Percentiles rank a stretch among this genome's conserved stretches.
These are phyloP conservation scores for Curvularia lunata DNA, from an alignment of 2,329 filamentous ascomycete species.

Conservation along the genomic window DNA sequence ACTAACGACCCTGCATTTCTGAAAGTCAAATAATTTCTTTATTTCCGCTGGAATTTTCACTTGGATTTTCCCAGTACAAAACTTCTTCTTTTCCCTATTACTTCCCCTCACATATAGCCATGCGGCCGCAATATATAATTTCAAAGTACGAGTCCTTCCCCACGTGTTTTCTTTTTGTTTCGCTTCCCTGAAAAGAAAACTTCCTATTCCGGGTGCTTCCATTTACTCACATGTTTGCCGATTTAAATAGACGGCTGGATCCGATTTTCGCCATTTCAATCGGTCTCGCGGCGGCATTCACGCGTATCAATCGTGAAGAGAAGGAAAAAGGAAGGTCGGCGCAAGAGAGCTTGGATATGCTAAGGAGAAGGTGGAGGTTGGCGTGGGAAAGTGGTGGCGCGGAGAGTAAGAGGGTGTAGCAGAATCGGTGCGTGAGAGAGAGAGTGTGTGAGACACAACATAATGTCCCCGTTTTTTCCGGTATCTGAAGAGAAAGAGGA, in stretches of 20 bases:
- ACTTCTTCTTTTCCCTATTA: background rate
- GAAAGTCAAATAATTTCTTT: background rate
- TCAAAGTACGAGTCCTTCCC: slow-evolving; percentile 48
- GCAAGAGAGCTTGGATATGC: slow-evolving; percentile 47
- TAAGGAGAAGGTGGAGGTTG: slow-evolving; percentile 49
- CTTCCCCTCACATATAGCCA: slow-evolving; percentile 14
- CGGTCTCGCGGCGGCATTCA: slow-evolving; percentile 53
- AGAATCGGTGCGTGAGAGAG: slow-evolving; percentile 12
- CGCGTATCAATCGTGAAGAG: slow-evolving; percentile 55
- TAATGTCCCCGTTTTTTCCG: background rate
- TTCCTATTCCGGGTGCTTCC: background rate
- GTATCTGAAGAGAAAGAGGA: background rate
- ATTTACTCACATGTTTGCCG: background rate
- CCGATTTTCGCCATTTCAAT: slow-evolving; percentile 58
- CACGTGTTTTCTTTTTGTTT: background rate
- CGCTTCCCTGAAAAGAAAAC: background rate
- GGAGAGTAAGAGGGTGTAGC: background rate
- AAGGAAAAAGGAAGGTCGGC: slow-evolving; percentile 53
- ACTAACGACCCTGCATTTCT: background rate
- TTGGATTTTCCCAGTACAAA: background rate
- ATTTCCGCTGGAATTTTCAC: background rate
- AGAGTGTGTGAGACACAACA: too few species aligned
- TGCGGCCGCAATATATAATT: slow-evolving; percentile 52
- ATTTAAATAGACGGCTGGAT: slow-evolving; percentile 51
- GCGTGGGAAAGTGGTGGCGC: slow-evolving; percentile 29